Percentiles rank a stretch among this genome's conserved stretches.
These are phyloP conservation scores for Sphagnum magellanicum DNA, from an alignment of 228 moss, liverwort and hornwort species.

Conservation along the genomic window DNA sequence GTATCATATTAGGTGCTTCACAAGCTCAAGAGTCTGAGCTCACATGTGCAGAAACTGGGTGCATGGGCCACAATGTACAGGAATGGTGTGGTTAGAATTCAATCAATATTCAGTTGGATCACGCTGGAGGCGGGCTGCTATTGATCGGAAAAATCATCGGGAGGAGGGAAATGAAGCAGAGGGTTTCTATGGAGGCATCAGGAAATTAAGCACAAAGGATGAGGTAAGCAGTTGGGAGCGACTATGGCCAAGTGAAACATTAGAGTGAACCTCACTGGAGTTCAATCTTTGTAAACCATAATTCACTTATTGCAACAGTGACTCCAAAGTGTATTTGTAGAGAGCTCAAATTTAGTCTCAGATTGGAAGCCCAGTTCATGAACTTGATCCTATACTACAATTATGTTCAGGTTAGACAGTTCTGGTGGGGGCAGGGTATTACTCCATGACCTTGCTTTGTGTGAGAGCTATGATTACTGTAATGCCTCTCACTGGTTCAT, in stretches of 20 bases:
- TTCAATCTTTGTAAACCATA: no score
- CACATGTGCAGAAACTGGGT: no score
- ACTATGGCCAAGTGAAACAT: constrained; percentile 73
- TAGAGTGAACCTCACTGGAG: constrained; percentile 38
- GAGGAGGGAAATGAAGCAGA: constrained; percentile 89
- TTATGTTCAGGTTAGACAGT: no score
- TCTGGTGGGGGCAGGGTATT: no score
- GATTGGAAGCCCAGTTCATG: constrained; percentile 36
- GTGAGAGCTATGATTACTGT: no score
- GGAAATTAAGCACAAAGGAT: constrained; percentile 72
- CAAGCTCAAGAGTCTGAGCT: no score
- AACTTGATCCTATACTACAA: no score
- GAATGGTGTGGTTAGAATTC: constrained; percentile 85
- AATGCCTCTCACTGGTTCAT: no score
- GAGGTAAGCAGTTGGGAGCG: constrained; percentile 82
- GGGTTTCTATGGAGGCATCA: constrained; percentile 87
- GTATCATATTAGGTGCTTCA: no score
- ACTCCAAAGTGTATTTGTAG: constrained; percentile 38
- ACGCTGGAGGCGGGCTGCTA: constrained; percentile 80
- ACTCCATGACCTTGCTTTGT: no score
- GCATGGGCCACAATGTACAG: constrained; percentile 21
- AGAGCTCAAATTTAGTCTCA: constrained; percentile 21
- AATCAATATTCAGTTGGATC: constrained; percentile 86
- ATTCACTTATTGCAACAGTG: constrained; percentile 24
- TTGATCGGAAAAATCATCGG: constrained; percentile 74